Percentiles rank a stretch among this genome's conserved stretches.
These are phyloP conservation scores for Strigomonas galati DNA, from an alignment of 208 protist genomes.

Conservation along the genomic window DNA sequence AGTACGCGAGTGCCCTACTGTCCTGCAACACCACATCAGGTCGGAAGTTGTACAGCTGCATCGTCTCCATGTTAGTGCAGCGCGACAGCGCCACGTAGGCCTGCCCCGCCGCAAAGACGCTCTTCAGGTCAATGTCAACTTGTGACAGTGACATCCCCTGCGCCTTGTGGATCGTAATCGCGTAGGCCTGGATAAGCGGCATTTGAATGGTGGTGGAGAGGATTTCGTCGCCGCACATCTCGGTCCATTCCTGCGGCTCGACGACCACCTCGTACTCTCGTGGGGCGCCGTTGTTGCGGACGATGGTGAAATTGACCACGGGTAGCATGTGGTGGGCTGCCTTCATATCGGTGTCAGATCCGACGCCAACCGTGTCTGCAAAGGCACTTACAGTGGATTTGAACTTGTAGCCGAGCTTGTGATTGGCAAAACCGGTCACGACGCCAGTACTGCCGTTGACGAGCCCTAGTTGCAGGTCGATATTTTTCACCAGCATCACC, in stretches of 20 bases:
- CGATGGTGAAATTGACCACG: conserved; percentile 52
- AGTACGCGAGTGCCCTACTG: conserved; percentile 69
- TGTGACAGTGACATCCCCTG: conserved; percentile 92
- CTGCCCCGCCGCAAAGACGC: conserved; percentile 79
- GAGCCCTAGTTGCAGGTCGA: conserved; percentile 50
- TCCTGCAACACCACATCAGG: conserved; percentile 49
- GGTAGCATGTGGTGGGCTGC: conserved; percentile 50
- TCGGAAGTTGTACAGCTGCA: conserved; percentile 68
- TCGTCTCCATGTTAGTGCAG: conserved; percentile 56
- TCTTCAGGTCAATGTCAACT: conserved; percentile 82
- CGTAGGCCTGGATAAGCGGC: conserved; percentile 94
- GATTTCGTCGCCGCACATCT: conserved; percentile 44
- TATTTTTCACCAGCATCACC: conserved; percentile 88
- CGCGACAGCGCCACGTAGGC: conserved; percentile 89
- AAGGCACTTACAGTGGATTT: conserved; percentile 1
- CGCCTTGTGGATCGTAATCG: conserved; percentile 96
- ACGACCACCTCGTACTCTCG: conserved; percentile 45
- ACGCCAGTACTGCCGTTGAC: conserved; percentile 84
- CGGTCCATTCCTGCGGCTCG: conserved; percentile 75
- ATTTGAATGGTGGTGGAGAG: conserved; percentile 70
- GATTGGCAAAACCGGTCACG: conserved; percentile 63
- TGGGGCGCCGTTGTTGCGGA: conserved; percentile 13
- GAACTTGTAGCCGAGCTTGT: conserved; percentile 10
- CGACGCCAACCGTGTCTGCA: neutral
- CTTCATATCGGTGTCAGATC: conserved; percentile 15